Evolutionary conservation across 1,284 basidiomycete species (phyloP).

Genomic region (Phellinidium pouzarii): DNA sequence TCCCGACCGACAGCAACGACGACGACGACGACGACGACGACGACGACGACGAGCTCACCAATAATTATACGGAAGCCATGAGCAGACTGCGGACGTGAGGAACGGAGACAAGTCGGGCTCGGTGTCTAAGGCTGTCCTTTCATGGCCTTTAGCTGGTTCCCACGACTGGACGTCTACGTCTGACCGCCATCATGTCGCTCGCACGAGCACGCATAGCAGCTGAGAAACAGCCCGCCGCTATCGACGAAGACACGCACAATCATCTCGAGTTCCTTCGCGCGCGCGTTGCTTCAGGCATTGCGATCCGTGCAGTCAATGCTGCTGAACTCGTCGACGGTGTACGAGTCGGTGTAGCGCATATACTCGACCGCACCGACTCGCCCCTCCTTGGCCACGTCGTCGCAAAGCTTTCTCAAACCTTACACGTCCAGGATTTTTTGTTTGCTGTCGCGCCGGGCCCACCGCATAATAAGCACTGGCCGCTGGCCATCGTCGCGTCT

Average conservation of each 20-base stretch:
- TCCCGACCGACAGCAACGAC: neutral
- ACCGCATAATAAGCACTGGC: constrained; percentile 21
- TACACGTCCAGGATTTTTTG: constrained; percentile 41
- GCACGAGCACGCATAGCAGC: neutral
- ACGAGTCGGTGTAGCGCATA: constrained; percentile 49
- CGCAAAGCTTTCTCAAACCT: constrained; percentile 33
- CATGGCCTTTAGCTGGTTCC: neutral
- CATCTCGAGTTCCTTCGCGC: constrained; percentile 3
- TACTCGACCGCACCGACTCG: constrained; percentile 41
- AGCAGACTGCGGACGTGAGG: too few relatives aligned
- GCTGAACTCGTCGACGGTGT: constrained; percentile 43
- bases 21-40: neutral
- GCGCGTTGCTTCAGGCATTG: constrained; percentile 4
- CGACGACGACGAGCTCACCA: neutral
- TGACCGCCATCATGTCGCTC: neutral
- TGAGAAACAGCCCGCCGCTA: neutral
- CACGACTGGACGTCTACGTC: neutral
- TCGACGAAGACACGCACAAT: neutral
- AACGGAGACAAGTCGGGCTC: neutral
- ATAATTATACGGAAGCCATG: neutral
- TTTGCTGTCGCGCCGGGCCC: constrained; percentile 50
- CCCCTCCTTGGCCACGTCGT: constrained; percentile 50
- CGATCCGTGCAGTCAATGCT: constrained; percentile 20
- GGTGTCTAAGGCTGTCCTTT: too few relatives aligned
- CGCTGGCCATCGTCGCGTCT: constrained; percentile 52